phyloP scores from a whole-genome alignment of 495 filamentous ascomycete species.

The Penicillium soppii region DNA sequence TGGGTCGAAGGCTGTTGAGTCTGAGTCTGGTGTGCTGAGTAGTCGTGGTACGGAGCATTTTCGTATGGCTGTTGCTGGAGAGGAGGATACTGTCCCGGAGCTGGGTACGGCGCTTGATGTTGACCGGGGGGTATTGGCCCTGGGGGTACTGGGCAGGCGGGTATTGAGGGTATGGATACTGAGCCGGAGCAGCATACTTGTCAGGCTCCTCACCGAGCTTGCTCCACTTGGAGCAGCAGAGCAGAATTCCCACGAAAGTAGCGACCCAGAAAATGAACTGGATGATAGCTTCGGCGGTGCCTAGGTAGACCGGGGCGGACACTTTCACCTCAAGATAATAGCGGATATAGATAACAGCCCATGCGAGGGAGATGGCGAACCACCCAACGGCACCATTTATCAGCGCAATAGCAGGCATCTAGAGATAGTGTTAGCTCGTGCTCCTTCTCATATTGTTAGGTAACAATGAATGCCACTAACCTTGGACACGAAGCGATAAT shows the following conservation, averaged over 20 bases:
- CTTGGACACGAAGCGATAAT: slow-evolving; percentile 17
- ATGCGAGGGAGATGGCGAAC: slow-evolving; percentile 18
- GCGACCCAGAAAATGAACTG: slow-evolving; percentile 21
- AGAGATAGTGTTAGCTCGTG: slow-evolving; percentile 2
- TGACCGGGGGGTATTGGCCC: not conserved
- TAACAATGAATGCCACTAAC: slow-evolving; percentile 7
- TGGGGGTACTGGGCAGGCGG: slow-evolving; percentile 4
- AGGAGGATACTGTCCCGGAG: not conserved
- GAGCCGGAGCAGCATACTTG: slow-evolving; percentile 1
- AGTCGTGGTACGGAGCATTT: not conserved
- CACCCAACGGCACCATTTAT: slow-evolving; percentile 16
- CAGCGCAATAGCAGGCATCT: slow-evolving; percentile 16
- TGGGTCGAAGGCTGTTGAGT: not conserved
- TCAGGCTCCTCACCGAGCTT: slow-evolving; percentile 8
- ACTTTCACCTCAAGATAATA: slow-evolving; percentile 3
- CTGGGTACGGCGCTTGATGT: not conserved
- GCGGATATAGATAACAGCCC: slow-evolving; percentile 16
- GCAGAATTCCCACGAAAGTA: slow-evolving; percentile 21
- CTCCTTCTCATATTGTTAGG: no score
- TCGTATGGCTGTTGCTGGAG: not conserved
- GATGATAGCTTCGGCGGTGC: slow-evolving; percentile 3
- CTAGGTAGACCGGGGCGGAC: slow-evolving; percentile 10
- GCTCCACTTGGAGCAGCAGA: slow-evolving; percentile 21
- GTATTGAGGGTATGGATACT: slow-evolving; percentile 10
- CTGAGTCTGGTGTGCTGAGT: not conserved